Percentiles rank a stretch among this genome's conserved stretches.
These are phyloP conservation scores for Ogataea paraovalis DNA, from an alignment of 805 yeast species.

Conservation along the genomic window DNA sequence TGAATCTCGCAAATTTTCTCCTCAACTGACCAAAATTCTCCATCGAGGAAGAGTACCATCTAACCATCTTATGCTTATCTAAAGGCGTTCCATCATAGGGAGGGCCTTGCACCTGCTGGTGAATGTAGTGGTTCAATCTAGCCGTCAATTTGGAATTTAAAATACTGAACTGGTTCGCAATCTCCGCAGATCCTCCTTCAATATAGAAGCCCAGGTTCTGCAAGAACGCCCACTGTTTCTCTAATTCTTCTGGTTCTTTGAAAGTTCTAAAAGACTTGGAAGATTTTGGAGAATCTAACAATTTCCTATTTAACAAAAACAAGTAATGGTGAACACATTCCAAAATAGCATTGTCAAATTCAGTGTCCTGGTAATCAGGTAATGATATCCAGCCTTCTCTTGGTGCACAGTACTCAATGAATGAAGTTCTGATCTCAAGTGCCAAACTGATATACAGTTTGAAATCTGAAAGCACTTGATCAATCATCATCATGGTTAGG, in stretches of 20 bases:
- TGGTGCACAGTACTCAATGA: constrained; percentile 55
- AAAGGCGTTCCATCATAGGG: constrained; percentile 33
- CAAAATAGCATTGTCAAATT: constrained; percentile 60
- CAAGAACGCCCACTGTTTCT: constrained; percentile 74
- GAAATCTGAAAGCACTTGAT: constrained; percentile 86
- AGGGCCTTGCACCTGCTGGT: constrained; percentile 67
- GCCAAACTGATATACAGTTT: constrained; percentile 73
- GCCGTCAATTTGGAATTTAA: constrained; percentile 65
- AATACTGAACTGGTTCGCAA: constrained; percentile 70
- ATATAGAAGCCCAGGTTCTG: constrained; percentile 73
- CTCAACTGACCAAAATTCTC: constrained; percentile 74
- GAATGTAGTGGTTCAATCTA: constrained; percentile 65
- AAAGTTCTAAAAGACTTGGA: constrained; percentile 69
- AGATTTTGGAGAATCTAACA: constrained; percentile 68
- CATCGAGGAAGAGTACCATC: constrained; percentile 66
- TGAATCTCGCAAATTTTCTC: constrained; percentile 77
- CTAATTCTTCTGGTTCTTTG: constrained; percentile 88
- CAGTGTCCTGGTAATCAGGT: constrained; percentile 55
- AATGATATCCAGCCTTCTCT: constrained; percentile 66
- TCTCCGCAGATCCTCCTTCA: constrained; percentile 74
- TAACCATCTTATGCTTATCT: constrained; percentile 40
- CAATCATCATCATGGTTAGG: constrained; percentile 94
- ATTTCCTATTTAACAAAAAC: constrained; percentile 66
- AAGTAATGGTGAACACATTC: constrained; percentile 73
- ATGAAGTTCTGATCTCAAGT: constrained; percentile 65